Evolutionary conservation across 345 rosid species (phyloP).

Genomic region (Theobroma cacao): DNA sequence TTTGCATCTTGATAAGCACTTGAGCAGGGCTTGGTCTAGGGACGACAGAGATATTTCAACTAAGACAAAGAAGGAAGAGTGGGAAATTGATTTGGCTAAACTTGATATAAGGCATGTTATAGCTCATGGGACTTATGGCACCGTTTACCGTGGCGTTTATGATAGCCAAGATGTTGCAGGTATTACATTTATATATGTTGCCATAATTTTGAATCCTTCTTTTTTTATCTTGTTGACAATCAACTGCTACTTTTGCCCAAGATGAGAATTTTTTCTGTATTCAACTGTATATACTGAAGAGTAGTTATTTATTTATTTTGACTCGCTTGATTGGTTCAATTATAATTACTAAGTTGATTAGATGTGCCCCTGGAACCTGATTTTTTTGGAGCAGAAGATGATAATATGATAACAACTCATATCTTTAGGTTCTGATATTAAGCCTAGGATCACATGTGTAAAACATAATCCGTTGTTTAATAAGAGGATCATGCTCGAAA

Average conservation of each 20-base stretch:
- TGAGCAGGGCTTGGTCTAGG: constrained; percentile 63
- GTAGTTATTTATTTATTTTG: background rate
- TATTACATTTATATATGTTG: constrained; percentile 15
- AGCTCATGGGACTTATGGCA: constrained; percentile 76
- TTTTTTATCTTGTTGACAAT: background rate
- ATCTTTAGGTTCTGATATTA: background rate
- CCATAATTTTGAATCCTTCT: background rate
- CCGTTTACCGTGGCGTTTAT: constrained; percentile 69
- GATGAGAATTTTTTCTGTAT: background rate
- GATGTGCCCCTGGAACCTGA: background rate
- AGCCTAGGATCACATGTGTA: background rate
- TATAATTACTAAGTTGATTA: background rate
- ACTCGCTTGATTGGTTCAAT: background rate
- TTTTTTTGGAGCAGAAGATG: background rate
- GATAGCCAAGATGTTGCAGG: constrained; percentile 81
- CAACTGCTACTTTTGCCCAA: background rate
- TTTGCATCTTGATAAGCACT: constrained; percentile 74
- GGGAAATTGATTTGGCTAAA: constrained; percentile 78
- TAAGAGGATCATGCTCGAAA: background rate
- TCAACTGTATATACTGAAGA: background rate
- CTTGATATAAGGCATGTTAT: constrained; percentile 60
- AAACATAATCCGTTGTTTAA: background rate
- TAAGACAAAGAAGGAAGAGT: constrained; percentile 52
- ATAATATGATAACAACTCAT: background rate
- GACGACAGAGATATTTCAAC: constrained; percentile 27